These are phyloP conservation scores for Scenedesmus sp. DNA, from an alignment of 163 green algal species.

Conservation along the genomic window DNA sequence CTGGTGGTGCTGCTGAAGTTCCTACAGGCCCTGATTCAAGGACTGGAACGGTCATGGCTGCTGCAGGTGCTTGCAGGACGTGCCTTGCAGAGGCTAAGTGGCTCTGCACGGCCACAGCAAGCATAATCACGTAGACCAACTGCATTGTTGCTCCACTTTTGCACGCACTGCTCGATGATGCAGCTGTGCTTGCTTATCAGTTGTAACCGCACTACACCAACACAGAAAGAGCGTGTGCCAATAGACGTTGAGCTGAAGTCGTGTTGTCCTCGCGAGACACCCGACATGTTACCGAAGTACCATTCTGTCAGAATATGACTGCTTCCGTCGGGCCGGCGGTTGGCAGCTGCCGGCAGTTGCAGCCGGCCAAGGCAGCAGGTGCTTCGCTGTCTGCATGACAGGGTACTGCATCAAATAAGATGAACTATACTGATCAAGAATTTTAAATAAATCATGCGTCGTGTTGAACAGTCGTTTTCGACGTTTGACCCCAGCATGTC, in stretches of 20 bases:
- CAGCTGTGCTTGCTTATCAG: not conserved
- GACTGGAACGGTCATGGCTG: not conserved
- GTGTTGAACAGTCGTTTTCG: too few species aligned
- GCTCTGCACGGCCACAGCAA: not conserved
- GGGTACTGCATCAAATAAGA: not conserved
- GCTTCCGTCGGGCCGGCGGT: not conserved
- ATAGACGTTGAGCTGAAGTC: not conserved
- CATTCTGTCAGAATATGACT: not conserved
- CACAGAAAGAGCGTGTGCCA: too few species aligned
- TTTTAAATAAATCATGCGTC: too few species aligned
- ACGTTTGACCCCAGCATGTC: too few species aligned
- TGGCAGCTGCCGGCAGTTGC: not conserved
- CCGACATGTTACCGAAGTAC: not conserved
- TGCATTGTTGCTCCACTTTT: not conserved
- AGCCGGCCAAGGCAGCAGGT: constrained; percentile 3
- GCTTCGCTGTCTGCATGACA: not conserved
- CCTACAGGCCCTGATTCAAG: not conserved
- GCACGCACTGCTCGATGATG: not conserved
- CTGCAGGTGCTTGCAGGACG: not conserved
- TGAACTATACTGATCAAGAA: too few species aligned
- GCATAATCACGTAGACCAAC: not conserved
- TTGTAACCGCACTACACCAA: not conserved
- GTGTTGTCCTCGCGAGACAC: not conserved
- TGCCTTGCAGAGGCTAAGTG: not conserved
- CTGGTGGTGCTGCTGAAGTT: not conserved